Evolutionary conservation across 805 yeast genomes (phyloP), one percentile per base, ranked within the genome.

Genomic region (Priceomyces medius): DNA sequence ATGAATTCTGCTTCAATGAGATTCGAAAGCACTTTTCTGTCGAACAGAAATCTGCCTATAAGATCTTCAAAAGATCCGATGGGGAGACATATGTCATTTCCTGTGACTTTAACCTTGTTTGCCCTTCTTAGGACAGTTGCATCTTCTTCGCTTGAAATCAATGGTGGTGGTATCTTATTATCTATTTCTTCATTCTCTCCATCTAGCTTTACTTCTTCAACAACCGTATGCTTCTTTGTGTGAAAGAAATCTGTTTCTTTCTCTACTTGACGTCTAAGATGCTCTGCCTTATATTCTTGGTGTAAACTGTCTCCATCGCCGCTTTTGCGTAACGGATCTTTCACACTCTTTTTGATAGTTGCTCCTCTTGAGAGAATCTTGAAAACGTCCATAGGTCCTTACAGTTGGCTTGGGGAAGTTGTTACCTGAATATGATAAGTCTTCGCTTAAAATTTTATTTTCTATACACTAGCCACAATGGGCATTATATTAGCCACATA

Each of bases 371-470:
- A 73, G 27, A 91, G 74, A 2, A 93, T 81, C 54, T 87, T 74
- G 61, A 91, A 93, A 45, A 91, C 84, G 68, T 91, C 99, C 97
- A 89, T 89, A n/a, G 9, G 23, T 12, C n/a, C n/a, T n/a, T n/a
- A 20, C 12, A 38, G 13, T n/a, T 20, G 26, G 8, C 14, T 16
- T 3, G 17, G 13, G 10, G 14, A 12, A 4, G 16, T 14, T 26
- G 10, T 26, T 26, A 6, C 9, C 29, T 12, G 29, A 10, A 6
- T n/a, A 26, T 26, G 10, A 26, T n/a, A 10, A 9, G 14, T 26
- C 39, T 36, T 13, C 21, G 13, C 9, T 24, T 36, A 18, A 19
- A 26, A 35, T 24, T 12, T 23, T 26, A 26, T 26, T 26, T 26
- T 26, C 5, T 5, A 6, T 26, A 26, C 29, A 26, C 29, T 26